Percentiles rank a stretch among this genome's conserved stretches.
Evolutionary conservation across 768 basidiomycete genomes (phyloP).

Genomic region (Suillus brevipes): DNA sequence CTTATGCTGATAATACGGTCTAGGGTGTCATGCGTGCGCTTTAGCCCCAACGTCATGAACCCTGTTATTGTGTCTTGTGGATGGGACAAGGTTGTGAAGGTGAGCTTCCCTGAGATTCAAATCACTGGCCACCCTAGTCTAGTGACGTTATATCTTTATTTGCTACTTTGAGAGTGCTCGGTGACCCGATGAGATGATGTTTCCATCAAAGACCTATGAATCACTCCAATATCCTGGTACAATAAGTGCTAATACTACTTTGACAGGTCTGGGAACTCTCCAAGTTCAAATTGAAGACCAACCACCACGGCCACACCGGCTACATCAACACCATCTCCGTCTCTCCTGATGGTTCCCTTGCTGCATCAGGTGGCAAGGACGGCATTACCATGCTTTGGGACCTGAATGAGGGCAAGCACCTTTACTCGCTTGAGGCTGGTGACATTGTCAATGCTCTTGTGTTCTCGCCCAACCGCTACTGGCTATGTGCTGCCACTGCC

Average conservation of each 20-base stretch:
- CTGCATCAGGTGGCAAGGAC: conserved; percentile 99
- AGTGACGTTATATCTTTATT: conserved; percentile 53
- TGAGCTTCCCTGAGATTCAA: conserved; percentile 38
- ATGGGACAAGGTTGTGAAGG: conserved; percentile 99
- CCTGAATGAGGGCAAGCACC: conserved; percentile 99
- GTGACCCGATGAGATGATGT: conserved; percentile 75
- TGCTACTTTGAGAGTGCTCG: conserved; percentile 82
- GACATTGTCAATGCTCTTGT: conserved; percentile 99
- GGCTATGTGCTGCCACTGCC: conserved; percentile 97
- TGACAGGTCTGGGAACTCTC: conserved; percentile 97
- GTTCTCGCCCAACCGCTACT: conserved; percentile 99
- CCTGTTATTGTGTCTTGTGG: conserved; percentile 98
- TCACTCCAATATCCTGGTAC: conserved; percentile 31
- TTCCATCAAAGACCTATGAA: conserved; percentile 80
- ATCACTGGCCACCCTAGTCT: conserved; percentile 17
- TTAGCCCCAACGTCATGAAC: conserved; percentile 96
- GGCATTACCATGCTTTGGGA: conserved; percentile 99
- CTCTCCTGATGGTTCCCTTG: conserved; percentile 97
- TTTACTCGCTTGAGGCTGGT: conserved; percentile 98
- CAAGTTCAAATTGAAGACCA: conserved; percentile 99
- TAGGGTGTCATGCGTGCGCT: conserved; percentile 99
- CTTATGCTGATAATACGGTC: conserved; percentile 10
- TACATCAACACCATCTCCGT: conserved; percentile 99
- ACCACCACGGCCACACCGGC: conserved; percentile 99
- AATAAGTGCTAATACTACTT: neutral